Conservation (phyloP, 2,329 filamentous ascomycete species). For the Aureobasidium sp. region DNA sequence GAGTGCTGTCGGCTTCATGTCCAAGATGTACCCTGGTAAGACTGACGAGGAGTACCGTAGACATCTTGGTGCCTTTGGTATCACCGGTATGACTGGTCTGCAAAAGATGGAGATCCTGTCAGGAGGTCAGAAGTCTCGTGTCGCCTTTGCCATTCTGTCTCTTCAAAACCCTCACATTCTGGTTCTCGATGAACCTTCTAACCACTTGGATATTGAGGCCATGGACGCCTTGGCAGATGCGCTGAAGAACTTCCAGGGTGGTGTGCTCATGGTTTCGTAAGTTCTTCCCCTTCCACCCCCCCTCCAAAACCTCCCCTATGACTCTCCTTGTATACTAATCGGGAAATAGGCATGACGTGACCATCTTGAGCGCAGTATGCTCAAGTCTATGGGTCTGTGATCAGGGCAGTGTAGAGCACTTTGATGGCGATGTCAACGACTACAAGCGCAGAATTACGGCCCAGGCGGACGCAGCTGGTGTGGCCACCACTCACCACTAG, state of each 20-base stretch:
- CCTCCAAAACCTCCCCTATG: too few species aligned
- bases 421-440: conserved; percentile 86
- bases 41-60: conserved; percentile 95
- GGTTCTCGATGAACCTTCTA: conserved; percentile 95
- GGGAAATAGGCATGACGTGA: conserved; percentile 71
- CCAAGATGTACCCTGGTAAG: conserved; percentile 80
- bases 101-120: conserved; percentile 94
- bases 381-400: conserved; percentile 96
- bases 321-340: background rate
- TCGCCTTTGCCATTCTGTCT: conserved; percentile 94
- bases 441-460: conserved; percentile 96
- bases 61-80: conserved; percentile 78
- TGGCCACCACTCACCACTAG: conserved; percentile 53
- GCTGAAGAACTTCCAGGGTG: conserved; percentile 79
- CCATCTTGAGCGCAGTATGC: conserved; percentile 95
- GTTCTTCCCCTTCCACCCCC: background rate
- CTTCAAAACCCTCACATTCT: conserved; percentile 93
- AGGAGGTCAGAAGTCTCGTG: conserved; percentile 96
- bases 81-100: conserved; percentile 89
- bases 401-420: conserved; percentile 88
- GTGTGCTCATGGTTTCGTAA: conserved; percentile 86
- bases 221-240: conserved; percentile 93
- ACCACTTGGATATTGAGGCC: conserved; percentile 97
- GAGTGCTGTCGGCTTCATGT: conserved; percentile 93
- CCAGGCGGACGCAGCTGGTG: conserved; percentile 81